A percentile compares a stretch with the other conserved stretches of the same genome.
Evolutionary conservation across 192 early-diverging fungal genomes (phyloP).

Genomic region (Anaeromyces robustus): DNA sequence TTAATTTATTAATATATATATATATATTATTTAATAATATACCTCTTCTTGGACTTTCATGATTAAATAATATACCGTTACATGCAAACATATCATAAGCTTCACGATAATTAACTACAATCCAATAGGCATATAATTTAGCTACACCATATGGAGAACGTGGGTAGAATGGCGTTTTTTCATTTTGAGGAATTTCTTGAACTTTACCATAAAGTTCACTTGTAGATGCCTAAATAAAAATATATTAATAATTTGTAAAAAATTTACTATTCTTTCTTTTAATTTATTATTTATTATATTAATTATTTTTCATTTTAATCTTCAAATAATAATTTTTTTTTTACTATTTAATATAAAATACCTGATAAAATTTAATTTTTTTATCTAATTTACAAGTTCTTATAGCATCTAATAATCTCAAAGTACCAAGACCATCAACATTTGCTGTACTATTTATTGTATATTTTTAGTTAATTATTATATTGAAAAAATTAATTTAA

Average conservation of each 20-base stretch:
- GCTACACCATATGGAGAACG: constrained; percentile 67
- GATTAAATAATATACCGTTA: constrained; percentile 65
- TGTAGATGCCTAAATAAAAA: constrained; percentile 49
- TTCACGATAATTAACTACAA: constrained; percentile 65
- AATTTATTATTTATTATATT: no score
- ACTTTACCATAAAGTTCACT: constrained; percentile 66
- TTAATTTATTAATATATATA: no score
- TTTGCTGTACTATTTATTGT: constrained; percentile 10
- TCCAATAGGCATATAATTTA: constrained; percentile 70
- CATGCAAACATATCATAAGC: constrained; percentile 63
- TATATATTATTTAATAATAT: constrained; percentile 5
- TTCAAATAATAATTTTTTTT: no score
- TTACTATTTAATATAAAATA: no score
- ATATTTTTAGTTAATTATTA: no score
- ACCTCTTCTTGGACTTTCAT: constrained; percentile 59
- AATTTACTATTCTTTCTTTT: no score
- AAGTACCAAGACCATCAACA: constrained; percentile 62
- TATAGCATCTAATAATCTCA: constrained; percentile 61
- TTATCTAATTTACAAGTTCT: constrained; percentile 52
- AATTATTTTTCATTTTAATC: no score
- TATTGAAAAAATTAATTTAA: no score
- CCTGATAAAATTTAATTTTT: constrained; percentile 14
- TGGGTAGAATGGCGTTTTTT: constrained; percentile 71
- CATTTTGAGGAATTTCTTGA: constrained; percentile 55
- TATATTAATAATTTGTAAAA: no score